A percentile compares a stretch with the other conserved stretches of the same genome.
phyloP scores from a whole-genome alignment of 345 rosid genomes.

The Rhodomyrtus tomentosa region DNA sequence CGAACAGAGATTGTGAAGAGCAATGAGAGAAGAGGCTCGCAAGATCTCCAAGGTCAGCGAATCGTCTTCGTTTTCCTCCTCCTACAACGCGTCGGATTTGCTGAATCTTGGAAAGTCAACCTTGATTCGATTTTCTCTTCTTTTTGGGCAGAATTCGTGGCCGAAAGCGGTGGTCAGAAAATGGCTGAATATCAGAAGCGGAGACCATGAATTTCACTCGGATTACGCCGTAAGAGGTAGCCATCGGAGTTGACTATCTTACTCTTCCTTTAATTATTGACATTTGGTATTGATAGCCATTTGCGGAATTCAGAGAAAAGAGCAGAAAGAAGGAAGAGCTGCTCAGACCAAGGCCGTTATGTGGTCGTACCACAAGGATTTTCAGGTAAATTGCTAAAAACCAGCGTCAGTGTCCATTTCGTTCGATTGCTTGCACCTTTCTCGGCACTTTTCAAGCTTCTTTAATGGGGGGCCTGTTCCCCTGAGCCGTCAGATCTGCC shows the following conservation, averaged over 20 bases:
- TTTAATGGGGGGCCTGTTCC: neutral
- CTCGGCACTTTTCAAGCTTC: neutral
- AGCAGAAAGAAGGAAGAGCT: slow-evolving; percentile 52
- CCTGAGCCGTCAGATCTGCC: neutral
- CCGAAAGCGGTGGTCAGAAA: slow-evolving; percentile 57
- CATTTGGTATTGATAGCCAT: neutral
- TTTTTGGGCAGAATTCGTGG: slow-evolving; percentile 54
- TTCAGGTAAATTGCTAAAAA: slow-evolving; percentile 36
- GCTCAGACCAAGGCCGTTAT: slow-evolving; percentile 48
- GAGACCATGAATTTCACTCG: slow-evolving; percentile 59
- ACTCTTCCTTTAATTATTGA: neutral
- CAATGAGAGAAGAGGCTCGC: slow-evolving; percentile 25
- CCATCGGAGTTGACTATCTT: neutral
- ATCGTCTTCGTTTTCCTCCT: neutral
- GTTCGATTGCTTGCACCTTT: neutral
- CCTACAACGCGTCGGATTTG: neutral
- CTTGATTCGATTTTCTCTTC: neutral
- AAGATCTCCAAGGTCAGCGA: slow-evolving; percentile 48
- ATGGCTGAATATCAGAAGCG: slow-evolving; percentile 72
- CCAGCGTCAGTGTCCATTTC: neutral
- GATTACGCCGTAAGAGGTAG: slow-evolving; percentile 55
- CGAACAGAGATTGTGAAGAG: slow-evolving; percentile 7
- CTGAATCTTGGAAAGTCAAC: neutral
- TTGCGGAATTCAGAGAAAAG: slow-evolving; percentile 8
- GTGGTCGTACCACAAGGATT: slow-evolving; percentile 39